phyloP scores from a whole-genome alignment of 805 yeast species.

The Saccharomycopsis selenospora region DNA sequence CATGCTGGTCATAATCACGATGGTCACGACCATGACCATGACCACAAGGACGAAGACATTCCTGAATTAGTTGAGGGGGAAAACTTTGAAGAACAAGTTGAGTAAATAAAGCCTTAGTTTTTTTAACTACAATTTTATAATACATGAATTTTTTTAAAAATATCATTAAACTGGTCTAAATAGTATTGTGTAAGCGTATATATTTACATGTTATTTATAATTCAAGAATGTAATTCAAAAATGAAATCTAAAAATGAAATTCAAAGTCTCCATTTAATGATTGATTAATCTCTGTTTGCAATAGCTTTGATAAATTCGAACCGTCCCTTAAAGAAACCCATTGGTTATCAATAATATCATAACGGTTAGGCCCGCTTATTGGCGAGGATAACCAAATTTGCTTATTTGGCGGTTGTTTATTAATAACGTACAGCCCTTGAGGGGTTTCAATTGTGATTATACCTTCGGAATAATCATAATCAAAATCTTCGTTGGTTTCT shows the following conservation, averaged over 20 bases:
- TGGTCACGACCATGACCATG: slow-evolving; percentile 40
- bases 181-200: too few relatives aligned
- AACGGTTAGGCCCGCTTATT: slow-evolving; percentile 81
- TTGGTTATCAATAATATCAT: slow-evolving; percentile 61
- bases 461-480: slow-evolving; percentile 66
- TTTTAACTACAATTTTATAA: too few relatives aligned
- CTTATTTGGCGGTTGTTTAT: slow-evolving; percentile 95
- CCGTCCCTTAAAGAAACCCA: slow-evolving; percentile 81
- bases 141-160: too few relatives aligned
- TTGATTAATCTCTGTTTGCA: slow-evolving; percentile 42
- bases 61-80: slow-evolving; percentile 85
- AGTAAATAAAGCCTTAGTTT: too few relatives aligned
- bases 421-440: slow-evolving; percentile 81
- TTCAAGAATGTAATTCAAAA: too few relatives aligned
- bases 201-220: not conserved
- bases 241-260: slow-evolving; percentile 14
- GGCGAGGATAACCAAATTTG: slow-evolving; percentile 97
- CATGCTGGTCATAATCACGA: slow-evolving; percentile 42
- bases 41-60: slow-evolving; percentile 47
- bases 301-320: slow-evolving; percentile 37
- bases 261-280: slow-evolving; percentile 26
- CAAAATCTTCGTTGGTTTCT: slow-evolving; percentile 35
- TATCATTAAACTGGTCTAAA: too few relatives aligned
- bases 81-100: slow-evolving; percentile 42
- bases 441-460: slow-evolving; percentile 72